Conservation (phyloP, 2,329 filamentous ascomycete species). For the Rhytidhysteron rufulum region DNA sequence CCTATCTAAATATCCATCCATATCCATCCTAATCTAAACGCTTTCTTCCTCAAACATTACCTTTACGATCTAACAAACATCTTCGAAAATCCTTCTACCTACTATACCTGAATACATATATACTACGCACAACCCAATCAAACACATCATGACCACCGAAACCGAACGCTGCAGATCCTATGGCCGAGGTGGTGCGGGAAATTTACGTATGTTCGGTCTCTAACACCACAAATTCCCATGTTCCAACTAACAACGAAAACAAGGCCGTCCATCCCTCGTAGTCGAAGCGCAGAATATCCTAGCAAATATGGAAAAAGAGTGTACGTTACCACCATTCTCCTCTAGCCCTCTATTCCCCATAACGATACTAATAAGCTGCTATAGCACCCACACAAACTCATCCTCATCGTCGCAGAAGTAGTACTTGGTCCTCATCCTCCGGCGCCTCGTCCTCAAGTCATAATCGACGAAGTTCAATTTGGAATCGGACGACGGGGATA, state of each 20-base stretch:
- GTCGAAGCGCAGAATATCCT: slow-evolving; percentile 7
- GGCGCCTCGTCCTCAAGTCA: slow-evolving; percentile 6
- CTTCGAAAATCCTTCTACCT: too few species aligned
- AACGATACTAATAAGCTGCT: neutral
- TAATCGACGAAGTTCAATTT: slow-evolving; percentile 7
- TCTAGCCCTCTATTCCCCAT: neutral
- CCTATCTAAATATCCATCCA: too few species aligned
- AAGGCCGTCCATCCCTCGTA: slow-evolving; percentile 8
- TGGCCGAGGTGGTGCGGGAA: slow-evolving; percentile 19
- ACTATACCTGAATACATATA: too few species aligned
- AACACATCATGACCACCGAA: too few species aligned
- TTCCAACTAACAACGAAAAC: neutral
- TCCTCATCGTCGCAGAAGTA: slow-evolving; percentile 10
- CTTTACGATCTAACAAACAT: too few species aligned
- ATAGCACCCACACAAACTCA: neutral
- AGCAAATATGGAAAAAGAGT: slow-evolving; percentile 1
- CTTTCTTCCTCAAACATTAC: too few species aligned
- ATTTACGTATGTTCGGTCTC: slow-evolving; percentile 12
- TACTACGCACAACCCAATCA: too few species aligned
- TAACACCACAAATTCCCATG: neutral
- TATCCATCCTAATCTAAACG: too few species aligned
- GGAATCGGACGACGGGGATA: slow-evolving; percentile 8
- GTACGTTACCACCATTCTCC: neutral
- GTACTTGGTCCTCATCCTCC: slow-evolving; percentile 11
- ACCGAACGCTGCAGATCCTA: slow-evolving; percentile 14